Base-by-base conservation (phyloP, 345 rosid genomes). In the Corchorus capsularis region DNA sequence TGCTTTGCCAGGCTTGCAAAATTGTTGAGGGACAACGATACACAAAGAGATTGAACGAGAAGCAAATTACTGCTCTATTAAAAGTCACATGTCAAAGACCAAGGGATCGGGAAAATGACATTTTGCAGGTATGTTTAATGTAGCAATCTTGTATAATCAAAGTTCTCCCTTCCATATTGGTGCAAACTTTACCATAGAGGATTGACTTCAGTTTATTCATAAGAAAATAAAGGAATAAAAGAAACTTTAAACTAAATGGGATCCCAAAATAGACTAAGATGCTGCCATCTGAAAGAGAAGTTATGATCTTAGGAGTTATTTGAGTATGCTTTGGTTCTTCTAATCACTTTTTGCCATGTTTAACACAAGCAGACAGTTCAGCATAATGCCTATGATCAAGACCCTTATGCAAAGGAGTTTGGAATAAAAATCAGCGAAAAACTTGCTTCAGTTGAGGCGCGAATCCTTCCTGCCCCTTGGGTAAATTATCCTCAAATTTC, bases 381-480 rank as follows among this genome's bases (percentile, higher is more conserved):
- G 59, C 91, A 90, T 65, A 96, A 96, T 78, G 90, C 92, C 0
- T 96, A 94, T 80, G 88, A 90, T 80, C 94, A 94, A 85, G 99
- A 96, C 79, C 97, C 97, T 19, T 96, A 91, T 75, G 98, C 97
- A 52, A 92, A 91, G 82, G 99, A 96, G 84, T 96, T 96, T 78
- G 99, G 97, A 60, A 83, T 96, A 52, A 94, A 91, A 13, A 96
- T 96, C 84, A 91, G 97, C 53, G 97, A 94, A 76, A 96, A 91
- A 81, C 80, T 91, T 76, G 97, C 99, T 52, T 90, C 97, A 53
- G 97, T 96, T 11, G 99, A 96, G 76, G 99, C 99, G 72, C 86
- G 99, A n/a, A 94, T 96, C 81, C 98, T 96, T 66, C 99, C 99
- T 79, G 96, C 99, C 6, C 98, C 99, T 16, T 94, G 99, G 99